These are phyloP conservation scores for Rubia yunnanensis DNA, from an alignment of 257 asterid species.

Conservation along the genomic window DNA sequence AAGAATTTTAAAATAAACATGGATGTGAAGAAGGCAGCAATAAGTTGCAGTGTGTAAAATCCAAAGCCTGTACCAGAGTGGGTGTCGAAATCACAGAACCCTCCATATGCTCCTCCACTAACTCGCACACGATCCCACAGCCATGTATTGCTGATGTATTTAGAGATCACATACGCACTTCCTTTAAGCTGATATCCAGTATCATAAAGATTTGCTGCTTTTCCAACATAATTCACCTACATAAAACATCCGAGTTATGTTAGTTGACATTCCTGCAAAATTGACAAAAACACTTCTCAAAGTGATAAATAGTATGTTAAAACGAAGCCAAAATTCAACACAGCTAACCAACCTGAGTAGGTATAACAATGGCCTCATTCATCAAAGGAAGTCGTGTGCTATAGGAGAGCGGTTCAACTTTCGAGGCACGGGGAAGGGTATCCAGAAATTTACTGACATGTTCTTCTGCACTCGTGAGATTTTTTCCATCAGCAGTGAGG, in stretches of 20 bases:
- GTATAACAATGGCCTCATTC: constrained; percentile 91
- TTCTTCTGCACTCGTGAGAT: constrained; percentile 55
- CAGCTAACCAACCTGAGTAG: constrained; percentile 65
- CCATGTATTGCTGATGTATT: constrained; percentile 78
- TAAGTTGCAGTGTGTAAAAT: constrained; percentile 8
- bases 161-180: constrained; percentile 87
- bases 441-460: constrained; percentile 71
- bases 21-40: neutral
- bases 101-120: constrained; percentile 99
- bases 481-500: constrained; percentile 82
- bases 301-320: constrained; percentile 1
- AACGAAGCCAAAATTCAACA: neutral
- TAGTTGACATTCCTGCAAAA: constrained; percentile 8
- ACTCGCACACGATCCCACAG: constrained; percentile 99
- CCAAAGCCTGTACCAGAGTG: constrained; percentile 58
- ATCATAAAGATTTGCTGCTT: constrained; percentile 87
- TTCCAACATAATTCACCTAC: constrained; percentile 97
- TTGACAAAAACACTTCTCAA: neutral
- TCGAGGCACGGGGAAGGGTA: constrained; percentile 66
- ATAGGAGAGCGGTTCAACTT: constrained; percentile 51
- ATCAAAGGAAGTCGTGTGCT: constrained; percentile 49
- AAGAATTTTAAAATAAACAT: constrained; percentile 15
- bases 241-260: constrained; percentile 10
- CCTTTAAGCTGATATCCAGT: constrained; percentile 90
- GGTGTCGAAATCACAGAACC: constrained; percentile 90